Base-by-base conservation (phyloP, 1,139 yeast species). In the Kluyveromyces sp. region DNA sequence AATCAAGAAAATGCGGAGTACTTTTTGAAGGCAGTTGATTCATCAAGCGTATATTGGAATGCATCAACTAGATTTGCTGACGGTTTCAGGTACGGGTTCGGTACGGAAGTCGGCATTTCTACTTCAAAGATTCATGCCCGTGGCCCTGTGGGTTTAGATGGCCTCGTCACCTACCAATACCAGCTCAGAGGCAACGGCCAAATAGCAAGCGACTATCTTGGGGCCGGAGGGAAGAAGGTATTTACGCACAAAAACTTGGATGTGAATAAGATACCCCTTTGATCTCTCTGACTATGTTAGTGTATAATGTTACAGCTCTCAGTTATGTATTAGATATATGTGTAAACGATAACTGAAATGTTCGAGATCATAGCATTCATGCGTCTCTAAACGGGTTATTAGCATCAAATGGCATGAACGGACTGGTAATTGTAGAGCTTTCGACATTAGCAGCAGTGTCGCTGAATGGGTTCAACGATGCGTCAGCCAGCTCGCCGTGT, bases 21-120 rank as follows among this genome's bases (percentile, higher is more conserved):
- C 48, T 94, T 92, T 67, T 66, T 89, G 57, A 80, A 81, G 63
- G 94, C 89, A 25, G 76, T 94, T 35, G 98, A 94, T 63, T 85
- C 96, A 4, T 85, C 97, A 2, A 96, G 97, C 45, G 95, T 92
- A n/a, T 94, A 87, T 69, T 89, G 97, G 96, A 94, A 94, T 61
- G 89, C 95, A 42, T 84, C 95, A 8, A 87, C 97, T 2, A 74
- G 99, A 60, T 94, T 94, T 67, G 97, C 98, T 8, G 99, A 94
- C 66, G 99, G 99, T 2, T 92, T 87, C 71, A 77, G 98, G 61
- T 94, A 88, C 60, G 99, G 99, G 0, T 92, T 94, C 61, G 99
- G 99, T 43, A 83, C 98, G 7, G 99, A 94, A 65, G 98, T 94
- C 25, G 99, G 99, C 33, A 89, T 94, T 49, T 83, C 95, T 47